Percentiles rank a stretch among this genome's conserved stretches.
These are phyloP conservation scores for Coemansia sp. DNA, from an alignment of 192 early-diverging fungal genomes.

Conservation along the genomic window DNA sequence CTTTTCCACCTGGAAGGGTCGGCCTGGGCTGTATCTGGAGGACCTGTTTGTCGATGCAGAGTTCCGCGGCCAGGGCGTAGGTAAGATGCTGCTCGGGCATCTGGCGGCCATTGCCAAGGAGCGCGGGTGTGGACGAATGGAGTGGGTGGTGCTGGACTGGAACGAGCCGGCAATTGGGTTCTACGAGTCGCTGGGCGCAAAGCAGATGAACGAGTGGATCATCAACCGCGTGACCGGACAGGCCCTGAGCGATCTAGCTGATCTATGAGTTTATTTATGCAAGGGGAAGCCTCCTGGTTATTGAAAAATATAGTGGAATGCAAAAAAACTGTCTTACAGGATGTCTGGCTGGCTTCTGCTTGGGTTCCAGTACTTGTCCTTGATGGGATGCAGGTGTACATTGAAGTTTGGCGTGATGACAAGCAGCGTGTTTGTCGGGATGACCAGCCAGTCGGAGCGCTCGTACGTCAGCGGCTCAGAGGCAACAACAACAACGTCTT, in stretches of 20 bases:
- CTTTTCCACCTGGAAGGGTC: conserved; percentile 72
- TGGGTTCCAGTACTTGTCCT: conserved; percentile 63
- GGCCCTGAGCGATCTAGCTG: conserved; percentile 57
- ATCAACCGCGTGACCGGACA: conserved; percentile 67
- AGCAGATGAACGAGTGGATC: conserved; percentile 72
- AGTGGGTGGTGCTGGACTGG: conserved; percentile 87
- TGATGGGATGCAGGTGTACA: conserved; percentile 72
- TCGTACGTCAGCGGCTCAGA: conserved; percentile 81
- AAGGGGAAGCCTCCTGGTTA: neutral
- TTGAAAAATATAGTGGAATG: neutral
- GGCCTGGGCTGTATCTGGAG: conserved; percentile 82
- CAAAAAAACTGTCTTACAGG: neutral
- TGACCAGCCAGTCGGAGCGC: conserved; percentile 76
- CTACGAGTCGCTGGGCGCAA: conserved; percentile 71
- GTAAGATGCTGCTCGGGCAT: conserved; percentile 65
- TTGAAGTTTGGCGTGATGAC: conserved; percentile 77
- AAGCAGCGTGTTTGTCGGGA: conserved; percentile 73
- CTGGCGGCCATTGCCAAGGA: conserved; percentile 66
- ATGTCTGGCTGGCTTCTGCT: neutral
- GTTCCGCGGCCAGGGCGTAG: conserved; percentile 67
- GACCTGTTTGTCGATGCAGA: conserved; percentile 73
- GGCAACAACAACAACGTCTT: conserved; percentile 80
- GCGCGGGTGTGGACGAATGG: conserved; percentile 71
- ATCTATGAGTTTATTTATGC: conserved; percentile 16
- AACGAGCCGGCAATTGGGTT: conserved; percentile 80